Conservation (phyloP, 805 yeast species). For the Ogataea chonburiensis region DNA sequence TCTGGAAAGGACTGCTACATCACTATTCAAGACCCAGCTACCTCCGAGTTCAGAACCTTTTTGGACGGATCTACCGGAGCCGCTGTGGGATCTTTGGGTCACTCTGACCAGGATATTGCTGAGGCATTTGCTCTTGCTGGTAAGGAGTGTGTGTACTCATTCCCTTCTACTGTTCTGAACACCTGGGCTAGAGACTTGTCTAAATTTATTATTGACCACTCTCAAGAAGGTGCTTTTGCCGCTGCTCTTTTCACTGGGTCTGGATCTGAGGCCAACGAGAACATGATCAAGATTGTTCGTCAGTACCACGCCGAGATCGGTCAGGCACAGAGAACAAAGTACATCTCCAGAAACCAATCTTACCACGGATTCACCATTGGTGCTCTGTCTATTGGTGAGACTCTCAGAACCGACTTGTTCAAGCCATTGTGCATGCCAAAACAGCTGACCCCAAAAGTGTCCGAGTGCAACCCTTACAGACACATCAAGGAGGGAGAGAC, state of each 20-base stretch:
- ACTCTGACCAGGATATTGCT: conserved; percentile 37
- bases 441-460: conserved; percentile 25
- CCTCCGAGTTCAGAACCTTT: conserved; percentile 13
- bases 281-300: conserved; percentile 64
- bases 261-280: conserved; percentile 79
- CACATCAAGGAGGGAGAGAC: conserved; percentile 35
- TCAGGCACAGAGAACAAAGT: conserved; percentile 36
- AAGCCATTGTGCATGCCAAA: conserved; percentile 25
- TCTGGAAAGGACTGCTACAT: conserved; percentile 42
- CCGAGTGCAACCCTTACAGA: conserved; percentile 35
- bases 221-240: conserved; percentile 36
- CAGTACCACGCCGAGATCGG: conserved; percentile 43
- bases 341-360: conserved; percentile 39
- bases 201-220: conserved; percentile 39
- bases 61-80: conserved; percentile 45
- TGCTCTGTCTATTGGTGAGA: conserved; percentile 39
- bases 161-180: conserved; percentile 31
- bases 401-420: conserved; percentile 32
- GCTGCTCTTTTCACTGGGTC: conserved; percentile 52
- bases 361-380: conserved; percentile 49
- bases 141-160: conserved; percentile 35
- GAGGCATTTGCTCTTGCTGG: conserved; percentile 36
- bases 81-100: conserved; percentile 45
- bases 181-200: conserved; percentile 39
- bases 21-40: conserved; percentile 40